Conservation (phyloP, 2,329 filamentous ascomycete species). For the Cryphonectria radicalis region DNA sequence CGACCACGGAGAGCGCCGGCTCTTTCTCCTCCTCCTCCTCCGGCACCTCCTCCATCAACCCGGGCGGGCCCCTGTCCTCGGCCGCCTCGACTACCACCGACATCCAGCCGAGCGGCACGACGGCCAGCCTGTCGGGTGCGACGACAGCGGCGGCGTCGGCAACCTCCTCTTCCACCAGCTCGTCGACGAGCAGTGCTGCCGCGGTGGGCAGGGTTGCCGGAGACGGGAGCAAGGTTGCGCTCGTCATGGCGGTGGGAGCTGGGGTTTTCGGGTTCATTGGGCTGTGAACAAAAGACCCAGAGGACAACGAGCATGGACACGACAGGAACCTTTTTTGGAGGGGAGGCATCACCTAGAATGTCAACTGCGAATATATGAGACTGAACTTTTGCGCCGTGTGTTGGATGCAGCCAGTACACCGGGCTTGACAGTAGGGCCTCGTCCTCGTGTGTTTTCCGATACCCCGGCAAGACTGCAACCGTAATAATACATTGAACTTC, state of each 20-base stretch:
- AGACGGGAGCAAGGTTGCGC: constrained; percentile 17
- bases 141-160: not conserved
- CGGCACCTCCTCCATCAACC: not conserved
- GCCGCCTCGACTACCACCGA: constrained; percentile 16
- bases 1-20: not conserved
- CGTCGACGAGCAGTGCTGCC: constrained; percentile 7
- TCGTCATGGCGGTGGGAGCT: constrained; percentile 26
- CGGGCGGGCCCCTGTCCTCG: constrained; percentile 13
- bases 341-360: not conserved
- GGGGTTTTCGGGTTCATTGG: constrained; percentile 23
- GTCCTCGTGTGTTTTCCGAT: not conserved
- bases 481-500: not conserved
- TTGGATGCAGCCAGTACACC: not conserved
- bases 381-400: not conserved
- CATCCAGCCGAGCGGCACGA: constrained; percentile 15
- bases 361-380: not conserved
- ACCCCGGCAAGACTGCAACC: constrained; percentile 6
- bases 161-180: constrained; percentile 1
- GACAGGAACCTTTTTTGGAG: not conserved
- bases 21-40: not conserved
- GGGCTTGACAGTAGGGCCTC: not conserved
- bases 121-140: constrained; percentile 11
- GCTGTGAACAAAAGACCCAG: not conserved
- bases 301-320: not conserved
- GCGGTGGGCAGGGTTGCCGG: not conserved